These are phyloP conservation scores for Penstemon davidsonii DNA, from an alignment of 257 asterid species.

Conservation along the genomic window DNA sequence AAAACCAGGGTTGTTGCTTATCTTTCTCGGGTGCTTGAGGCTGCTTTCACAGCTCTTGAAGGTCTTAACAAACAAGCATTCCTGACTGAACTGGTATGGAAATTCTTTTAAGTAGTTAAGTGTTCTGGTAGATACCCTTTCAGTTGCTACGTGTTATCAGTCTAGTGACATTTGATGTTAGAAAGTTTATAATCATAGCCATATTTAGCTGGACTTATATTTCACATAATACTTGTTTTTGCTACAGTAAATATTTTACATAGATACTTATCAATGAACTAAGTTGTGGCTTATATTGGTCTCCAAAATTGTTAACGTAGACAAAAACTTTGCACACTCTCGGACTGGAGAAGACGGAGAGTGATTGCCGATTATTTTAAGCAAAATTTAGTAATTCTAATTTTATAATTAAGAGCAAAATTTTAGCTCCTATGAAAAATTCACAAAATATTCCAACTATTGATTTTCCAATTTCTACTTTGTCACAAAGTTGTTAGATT, in stretches of 20 bases:
- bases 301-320: neutral
- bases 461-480: no score
- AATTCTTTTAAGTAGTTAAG: slow-evolving; percentile 25
- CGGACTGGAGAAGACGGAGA: neutral
- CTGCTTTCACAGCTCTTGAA: slow-evolving; percentile 96
- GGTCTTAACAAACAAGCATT: slow-evolving; percentile 98
- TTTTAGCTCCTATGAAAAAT: no score
- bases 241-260: neutral
- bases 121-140: slow-evolving; percentile 25
- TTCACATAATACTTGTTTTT: neutral
- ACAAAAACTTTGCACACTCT: neutral
- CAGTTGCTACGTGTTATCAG: slow-evolving; percentile 9
- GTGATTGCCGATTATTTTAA: neutral
- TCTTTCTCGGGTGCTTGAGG: slow-evolving; percentile 92
- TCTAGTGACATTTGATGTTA: slow-evolving; percentile 9
- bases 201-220: no score
- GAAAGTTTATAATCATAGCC: neutral
- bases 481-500: no score
- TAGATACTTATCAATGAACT: neutral
- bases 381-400: neutral
- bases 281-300: neutral
- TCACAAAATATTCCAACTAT: no score
- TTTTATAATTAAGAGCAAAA: no score
- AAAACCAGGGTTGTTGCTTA: slow-evolving; percentile 85
- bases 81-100: slow-evolving; percentile 82